A percentile compares a stretch with the other conserved stretches of the same genome.
Evolutionary conservation across 2,329 filamentous ascomycete genomes (phyloP).

Genomic region (Blastomyces gilchristii): DNA sequence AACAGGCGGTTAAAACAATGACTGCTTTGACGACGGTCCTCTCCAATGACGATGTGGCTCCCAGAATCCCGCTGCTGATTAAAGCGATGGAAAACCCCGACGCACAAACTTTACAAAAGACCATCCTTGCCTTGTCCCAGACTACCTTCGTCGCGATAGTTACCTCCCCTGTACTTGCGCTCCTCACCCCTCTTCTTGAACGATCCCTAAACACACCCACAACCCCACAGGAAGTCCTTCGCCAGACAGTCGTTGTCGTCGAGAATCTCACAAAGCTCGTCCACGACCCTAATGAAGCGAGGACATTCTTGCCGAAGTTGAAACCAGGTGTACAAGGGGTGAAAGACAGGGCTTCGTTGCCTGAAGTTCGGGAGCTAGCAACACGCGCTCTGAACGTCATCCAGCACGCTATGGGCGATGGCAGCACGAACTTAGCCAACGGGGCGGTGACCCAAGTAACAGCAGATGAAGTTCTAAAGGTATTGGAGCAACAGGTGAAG

Average conservation of each 20-base stretch:
- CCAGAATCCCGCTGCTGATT: conserved; percentile 81
- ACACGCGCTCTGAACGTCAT: conserved; percentile 75
- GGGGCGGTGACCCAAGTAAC: conserved; percentile 54
- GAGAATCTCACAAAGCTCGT: conserved; percentile 98
- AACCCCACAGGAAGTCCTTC: conserved; percentile 85
- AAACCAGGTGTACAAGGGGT: conserved; percentile 88
- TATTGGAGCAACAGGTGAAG: conserved; percentile 68
- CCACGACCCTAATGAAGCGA: conserved; percentile 86
- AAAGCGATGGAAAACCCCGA: conserved; percentile 94
- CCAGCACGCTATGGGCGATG: conserved; percentile 77
- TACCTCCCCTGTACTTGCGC: conserved; percentile 85
- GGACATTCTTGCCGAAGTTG: conserved; percentile 88
- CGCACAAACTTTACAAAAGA: conserved; percentile 78
- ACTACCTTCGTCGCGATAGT: conserved; percentile 98
- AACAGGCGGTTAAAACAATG: conserved; percentile 90
- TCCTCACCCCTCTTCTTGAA: conserved; percentile 89
- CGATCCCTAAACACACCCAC: conserved; percentile 83
- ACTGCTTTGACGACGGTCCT: conserved; percentile 77
- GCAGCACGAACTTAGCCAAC: conserved; percentile 50
- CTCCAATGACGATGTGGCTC: conserved; percentile 92
- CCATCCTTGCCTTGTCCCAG: conserved; percentile 90
- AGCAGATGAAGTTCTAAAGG: conserved; percentile 60
- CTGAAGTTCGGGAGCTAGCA: conserved; percentile 87
- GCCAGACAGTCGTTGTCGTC: conserved; percentile 90
- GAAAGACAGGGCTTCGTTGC: conserved; percentile 75